Conservation (phyloP, 805 yeast species). For the Spathaspora girioi region DNA sequence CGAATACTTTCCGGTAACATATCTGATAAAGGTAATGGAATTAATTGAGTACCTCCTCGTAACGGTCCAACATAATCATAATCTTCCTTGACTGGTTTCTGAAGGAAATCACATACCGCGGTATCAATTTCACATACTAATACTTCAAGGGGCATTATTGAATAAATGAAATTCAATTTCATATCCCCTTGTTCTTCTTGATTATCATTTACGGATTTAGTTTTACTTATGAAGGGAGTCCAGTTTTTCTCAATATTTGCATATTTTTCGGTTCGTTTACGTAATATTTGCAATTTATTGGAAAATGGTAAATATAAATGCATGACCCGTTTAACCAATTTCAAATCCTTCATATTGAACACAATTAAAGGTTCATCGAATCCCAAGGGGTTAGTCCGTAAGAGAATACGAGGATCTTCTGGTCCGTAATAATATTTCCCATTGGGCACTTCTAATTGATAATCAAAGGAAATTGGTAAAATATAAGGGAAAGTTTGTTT, state of each 20-base stretch:
- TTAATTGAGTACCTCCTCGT: conserved; percentile 35
- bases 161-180: conserved; percentile 20
- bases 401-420: conserved; percentile 24
- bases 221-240: conserved; percentile 33
- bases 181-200: conserved; percentile 3
- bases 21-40: conserved; percentile 15
- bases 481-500: conserved; percentile 12
- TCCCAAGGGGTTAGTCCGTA: conserved; percentile 20
- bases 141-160: conserved; percentile 25
- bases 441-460: conserved; percentile 8
- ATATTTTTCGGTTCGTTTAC: conserved; percentile 10
- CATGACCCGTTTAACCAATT: conserved; percentile 22
- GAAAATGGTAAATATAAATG: conserved; percentile 28
- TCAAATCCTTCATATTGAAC: conserved; percentile 10
- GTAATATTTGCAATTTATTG: conserved; percentile 18
- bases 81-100: conserved; percentile 13
- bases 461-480: conserved; percentile 13
- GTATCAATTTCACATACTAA: conserved; percentile 24
- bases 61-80: conserved; percentile 25
- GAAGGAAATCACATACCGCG: conserved; percentile 24
- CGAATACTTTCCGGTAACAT: conserved; percentile 12
- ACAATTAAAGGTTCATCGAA: conserved; percentile 26
- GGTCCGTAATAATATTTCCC: conserved; percentile 20
- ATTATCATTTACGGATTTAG: not conserved
- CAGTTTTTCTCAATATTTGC: conserved; percentile 30